These are phyloP conservation scores for Puya raimondii DNA, from an alignment of 176 grass and related monocot genomes.

Conservation along the genomic window DNA sequence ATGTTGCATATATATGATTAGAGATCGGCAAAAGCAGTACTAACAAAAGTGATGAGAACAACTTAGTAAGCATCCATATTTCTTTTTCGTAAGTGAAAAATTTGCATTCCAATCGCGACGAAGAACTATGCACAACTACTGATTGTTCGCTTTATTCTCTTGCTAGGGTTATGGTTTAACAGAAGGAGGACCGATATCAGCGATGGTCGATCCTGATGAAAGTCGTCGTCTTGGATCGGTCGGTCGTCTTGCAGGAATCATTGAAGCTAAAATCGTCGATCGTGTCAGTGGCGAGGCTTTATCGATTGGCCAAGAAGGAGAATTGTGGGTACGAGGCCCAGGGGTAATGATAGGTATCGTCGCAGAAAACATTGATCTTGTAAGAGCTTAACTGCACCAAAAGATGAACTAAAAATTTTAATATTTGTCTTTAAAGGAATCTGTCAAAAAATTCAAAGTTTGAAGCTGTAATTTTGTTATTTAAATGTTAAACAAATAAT, in stretches of 20 bases:
- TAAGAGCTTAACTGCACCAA: background rate
- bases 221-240: conserved; percentile 16
- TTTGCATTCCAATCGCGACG: too few species aligned
- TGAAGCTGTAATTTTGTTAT: too few species aligned
- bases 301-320: conserved; percentile 17
- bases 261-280: conserved; percentile 30
- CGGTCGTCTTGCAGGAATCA: conserved; percentile 11
- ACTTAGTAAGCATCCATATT: too few species aligned
- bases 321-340: conserved; percentile 30
- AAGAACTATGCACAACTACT: background rate
- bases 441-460: too few species aligned
- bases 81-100: too few species aligned
- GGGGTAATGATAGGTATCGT: conserved; percentile 21
- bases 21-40: too few species aligned
- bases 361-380: background rate
- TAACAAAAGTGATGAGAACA: too few species aligned
- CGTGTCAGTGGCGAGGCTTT: conserved; percentile 6
- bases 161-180: conserved; percentile 34
- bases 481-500: too few species aligned
- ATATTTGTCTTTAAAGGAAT: background rate
- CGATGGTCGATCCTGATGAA: conserved; percentile 11
- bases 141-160: background rate
- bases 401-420: background rate
- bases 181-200: conserved; percentile 18
- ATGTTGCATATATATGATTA: too few species aligned